These are phyloP conservation scores for Myxozyma vanderwaltii DNA, from an alignment of 805 yeast genomes.

Conservation along the genomic window DNA sequence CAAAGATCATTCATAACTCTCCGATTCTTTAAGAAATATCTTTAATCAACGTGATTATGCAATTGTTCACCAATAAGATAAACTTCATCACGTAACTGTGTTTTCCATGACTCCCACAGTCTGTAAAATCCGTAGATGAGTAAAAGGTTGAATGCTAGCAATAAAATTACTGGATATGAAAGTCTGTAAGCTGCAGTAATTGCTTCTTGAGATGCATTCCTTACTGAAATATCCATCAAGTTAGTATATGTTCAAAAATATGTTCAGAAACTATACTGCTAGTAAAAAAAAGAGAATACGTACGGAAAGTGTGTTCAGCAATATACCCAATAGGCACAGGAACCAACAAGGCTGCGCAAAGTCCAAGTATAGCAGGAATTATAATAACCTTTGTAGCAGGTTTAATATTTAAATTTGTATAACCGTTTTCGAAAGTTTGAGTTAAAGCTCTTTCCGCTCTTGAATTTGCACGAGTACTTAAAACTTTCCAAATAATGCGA, in stretches of 20 bases:
- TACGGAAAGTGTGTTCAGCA: conserved; percentile 11
- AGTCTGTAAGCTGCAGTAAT: conserved; percentile 12
- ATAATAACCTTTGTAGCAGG: conserved; percentile 10
- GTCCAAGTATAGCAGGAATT: conserved; percentile 11
- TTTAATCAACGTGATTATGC: conserved; percentile 38
- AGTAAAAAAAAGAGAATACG: background rate
- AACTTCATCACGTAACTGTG: conserved; percentile 40
- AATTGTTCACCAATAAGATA: conserved; percentile 42
- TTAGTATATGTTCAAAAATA: no score
- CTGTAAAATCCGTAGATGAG: conserved; percentile 4
- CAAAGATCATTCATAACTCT: background rate
- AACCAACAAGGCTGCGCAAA: conserved; percentile 5
- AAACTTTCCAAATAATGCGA: conserved; percentile 12
- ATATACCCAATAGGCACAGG: conserved; percentile 25
- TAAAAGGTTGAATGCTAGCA: background rate
- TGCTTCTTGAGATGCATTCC: conserved; percentile 16
- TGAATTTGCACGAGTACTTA: conserved; percentile 1
- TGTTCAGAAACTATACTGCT: no score
- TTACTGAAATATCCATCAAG: conserved; percentile 1
- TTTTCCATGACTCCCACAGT: conserved; percentile 27
- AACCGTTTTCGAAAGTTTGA: conserved; percentile 21
- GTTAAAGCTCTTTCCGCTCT: conserved; percentile 1
- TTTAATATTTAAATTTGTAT: conserved; percentile 9
- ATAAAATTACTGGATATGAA: conserved; percentile 21
- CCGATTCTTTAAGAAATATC: no score